A percentile compares a stretch with the other conserved stretches of the same genome.
phyloP scores from a whole-genome alignment of 768 basidiomycete species.

The Xanthoconium stramineum region DNA sequence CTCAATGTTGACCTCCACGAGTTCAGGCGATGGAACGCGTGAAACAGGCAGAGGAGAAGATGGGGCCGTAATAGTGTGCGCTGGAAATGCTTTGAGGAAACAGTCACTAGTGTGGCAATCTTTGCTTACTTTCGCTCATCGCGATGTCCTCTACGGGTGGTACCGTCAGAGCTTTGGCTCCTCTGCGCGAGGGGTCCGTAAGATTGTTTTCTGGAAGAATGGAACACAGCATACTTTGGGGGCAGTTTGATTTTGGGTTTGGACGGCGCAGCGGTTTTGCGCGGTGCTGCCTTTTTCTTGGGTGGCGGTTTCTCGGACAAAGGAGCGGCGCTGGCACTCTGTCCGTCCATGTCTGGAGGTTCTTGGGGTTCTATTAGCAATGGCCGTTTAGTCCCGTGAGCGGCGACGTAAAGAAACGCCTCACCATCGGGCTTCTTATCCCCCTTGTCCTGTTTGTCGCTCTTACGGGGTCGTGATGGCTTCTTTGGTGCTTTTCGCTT shows the following conservation, averaged over 20 bases:
- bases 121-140: constrained; percentile 58
- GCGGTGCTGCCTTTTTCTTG: constrained; percentile 48
- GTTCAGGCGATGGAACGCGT: constrained; percentile 45
- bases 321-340: constrained; percentile 11
- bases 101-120: neutral
- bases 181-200: constrained; percentile 27
- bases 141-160: constrained; percentile 47
- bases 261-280: constrained; percentile 39
- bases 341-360: constrained; percentile 25
- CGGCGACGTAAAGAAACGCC: constrained; percentile 26
- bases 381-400: neutral
- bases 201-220: neutral
- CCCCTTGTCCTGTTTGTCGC: constrained; percentile 43
- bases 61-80: constrained; percentile 66
- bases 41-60: constrained; percentile 58
- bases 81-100: constrained; percentile 30
- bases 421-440: constrained; percentile 46
- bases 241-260: constrained; percentile 33
- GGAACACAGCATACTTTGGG: constrained; percentile 26
- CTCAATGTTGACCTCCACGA: constrained; percentile 34
- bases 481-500: constrained; percentile 52
- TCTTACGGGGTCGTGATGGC: constrained; percentile 51
- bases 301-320: constrained; percentile 37
- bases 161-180: constrained; percentile 25
- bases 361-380: constrained; percentile 29